These are phyloP conservation scores for baker's yeast (Saccharomyces cerevisiae) DNA, from an alignment of 805 yeast genomes.

Conservation along the genomic window DNA sequence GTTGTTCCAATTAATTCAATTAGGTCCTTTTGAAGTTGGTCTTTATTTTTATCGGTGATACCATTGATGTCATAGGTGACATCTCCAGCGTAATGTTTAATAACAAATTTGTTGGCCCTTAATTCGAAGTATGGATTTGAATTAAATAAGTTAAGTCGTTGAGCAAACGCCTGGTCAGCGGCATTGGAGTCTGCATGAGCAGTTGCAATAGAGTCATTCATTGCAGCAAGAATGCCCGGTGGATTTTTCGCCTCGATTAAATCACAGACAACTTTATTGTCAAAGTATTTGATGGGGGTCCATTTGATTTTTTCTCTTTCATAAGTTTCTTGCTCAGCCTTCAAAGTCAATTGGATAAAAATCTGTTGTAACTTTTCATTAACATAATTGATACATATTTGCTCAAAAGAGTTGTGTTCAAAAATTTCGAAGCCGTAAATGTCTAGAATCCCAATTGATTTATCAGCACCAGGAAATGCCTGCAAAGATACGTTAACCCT, in stretches of 20 bases:
- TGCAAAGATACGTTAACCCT: conserved; percentile 79
- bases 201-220: conserved; percentile 94
- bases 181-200: conserved; percentile 97
- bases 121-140: conserved; percentile 81
- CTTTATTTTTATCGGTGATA: conserved; percentile 96
- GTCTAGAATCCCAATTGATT: conserved; percentile 88
- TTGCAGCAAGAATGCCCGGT: conserved; percentile 92
- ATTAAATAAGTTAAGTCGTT: conserved; percentile 77
- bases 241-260: conserved; percentile 89
- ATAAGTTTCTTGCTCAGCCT: conserved; percentile 96
- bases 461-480: conserved; percentile 41
- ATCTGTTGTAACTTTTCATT: conserved; percentile 95
- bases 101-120: conserved; percentile 76
- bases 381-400: conserved; percentile 89
- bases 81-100: conserved; percentile 98
- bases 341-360: conserved; percentile 88
- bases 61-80: conserved; percentile 83
- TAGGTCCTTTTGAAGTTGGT: conserved; percentile 81
- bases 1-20: conserved; percentile 72
- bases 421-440: conserved; percentile 95
- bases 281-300: conserved; percentile 96
- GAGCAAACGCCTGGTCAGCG: conserved; percentile 93
- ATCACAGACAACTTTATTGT: conserved; percentile 93
- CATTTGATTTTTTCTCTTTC: conserved; percentile 91
- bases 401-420: conserved; percentile 91